phyloP scores from a whole-genome alignment of 2,329 filamentous ascomycete genomes.

The Penicillium frequentans region DNA sequence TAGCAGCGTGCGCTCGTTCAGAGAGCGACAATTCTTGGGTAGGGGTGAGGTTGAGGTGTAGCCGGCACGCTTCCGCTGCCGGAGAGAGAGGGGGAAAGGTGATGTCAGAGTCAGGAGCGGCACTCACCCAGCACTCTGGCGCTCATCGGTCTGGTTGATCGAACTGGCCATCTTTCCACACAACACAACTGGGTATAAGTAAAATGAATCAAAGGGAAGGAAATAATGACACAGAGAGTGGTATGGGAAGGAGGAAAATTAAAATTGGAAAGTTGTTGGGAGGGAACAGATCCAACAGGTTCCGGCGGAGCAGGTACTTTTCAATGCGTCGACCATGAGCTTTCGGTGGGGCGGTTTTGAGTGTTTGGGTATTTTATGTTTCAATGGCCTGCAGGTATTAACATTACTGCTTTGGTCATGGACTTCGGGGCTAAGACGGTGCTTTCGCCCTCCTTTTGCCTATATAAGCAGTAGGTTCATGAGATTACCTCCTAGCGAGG shows the following conservation, averaged over 20 bases:
- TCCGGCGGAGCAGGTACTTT: conserved; percentile 37
- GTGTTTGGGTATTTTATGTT: conserved; percentile 11
- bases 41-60: conserved; percentile 5
- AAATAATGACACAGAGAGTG: conserved; percentile 12
- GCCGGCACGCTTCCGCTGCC: conserved; percentile 17
- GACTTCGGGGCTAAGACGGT: not conserved
- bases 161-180: conserved; percentile 50
- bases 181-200: conserved; percentile 2
- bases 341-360: conserved; percentile 22
- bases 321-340: conserved; percentile 27
- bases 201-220: conserved; percentile 14
- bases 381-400: conserved; percentile 15
- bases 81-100: conserved; percentile 27
- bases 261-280: conserved; percentile 18
- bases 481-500: not conserved
- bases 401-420: conserved; percentile 6
- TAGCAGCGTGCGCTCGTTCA: not conserved
- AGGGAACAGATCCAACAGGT: conserved; percentile 24
- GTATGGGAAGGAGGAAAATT: conserved; percentile 11
- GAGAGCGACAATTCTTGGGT: not conserved
- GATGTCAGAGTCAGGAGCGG: conserved; percentile 38
- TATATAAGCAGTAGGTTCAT: not conserved
- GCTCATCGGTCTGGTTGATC: conserved; percentile 51
- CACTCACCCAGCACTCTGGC: conserved; percentile 55
- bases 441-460: not conserved